A percentile compares a stretch with the other conserved stretches of the same genome.
These are phyloP conservation scores for Fusarium denticulatum DNA, from an alignment of 2,329 filamentous ascomycete genomes.

Conservation along the genomic window DNA sequence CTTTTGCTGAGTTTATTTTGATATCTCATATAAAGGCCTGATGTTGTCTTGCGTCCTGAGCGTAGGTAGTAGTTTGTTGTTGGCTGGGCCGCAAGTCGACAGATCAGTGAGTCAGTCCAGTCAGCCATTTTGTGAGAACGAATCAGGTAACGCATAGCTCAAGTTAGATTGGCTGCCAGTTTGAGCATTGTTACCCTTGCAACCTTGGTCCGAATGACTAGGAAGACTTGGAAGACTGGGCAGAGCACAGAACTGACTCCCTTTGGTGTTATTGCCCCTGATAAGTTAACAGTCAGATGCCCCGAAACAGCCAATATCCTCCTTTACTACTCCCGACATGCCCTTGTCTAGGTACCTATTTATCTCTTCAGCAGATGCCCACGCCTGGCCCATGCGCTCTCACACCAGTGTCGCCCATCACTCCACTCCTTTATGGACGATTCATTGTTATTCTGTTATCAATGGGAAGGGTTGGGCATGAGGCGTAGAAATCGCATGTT, in stretches of 20 bases:
- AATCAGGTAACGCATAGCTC: background rate
- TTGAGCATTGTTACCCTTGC: background rate
- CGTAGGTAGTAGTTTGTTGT: background rate
- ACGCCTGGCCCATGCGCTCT: constrained; percentile 22
- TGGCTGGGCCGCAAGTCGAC: constrained; percentile 10
- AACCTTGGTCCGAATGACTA: background rate
- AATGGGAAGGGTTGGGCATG: background rate
- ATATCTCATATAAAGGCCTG: background rate
- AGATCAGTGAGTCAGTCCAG: constrained; percentile 14
- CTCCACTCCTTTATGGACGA: constrained; percentile 18
- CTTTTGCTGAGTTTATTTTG: background rate
- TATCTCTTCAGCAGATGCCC: constrained; percentile 14
- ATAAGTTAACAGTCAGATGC: constrained; percentile 8
- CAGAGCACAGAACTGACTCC: background rate
- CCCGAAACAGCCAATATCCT: constrained; percentile 6
- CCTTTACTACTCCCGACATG: constrained; percentile 5
- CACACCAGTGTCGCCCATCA: constrained; percentile 6
- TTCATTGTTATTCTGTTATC: constrained; percentile 12
- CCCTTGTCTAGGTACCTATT: constrained; percentile 16
- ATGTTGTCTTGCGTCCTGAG: background rate
- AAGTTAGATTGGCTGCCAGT: background rate
- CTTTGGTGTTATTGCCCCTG: constrained; percentile 12
- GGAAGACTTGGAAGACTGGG: background rate
- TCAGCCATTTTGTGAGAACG: background rate
- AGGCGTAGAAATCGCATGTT: constrained; percentile 9